A percentile compares a stretch with the other conserved stretches of the same genome.
These are phyloP conservation scores for Ramularia collo-cygni DNA, from an alignment of 2,329 filamentous ascomycete species.

Conservation along the genomic window DNA sequence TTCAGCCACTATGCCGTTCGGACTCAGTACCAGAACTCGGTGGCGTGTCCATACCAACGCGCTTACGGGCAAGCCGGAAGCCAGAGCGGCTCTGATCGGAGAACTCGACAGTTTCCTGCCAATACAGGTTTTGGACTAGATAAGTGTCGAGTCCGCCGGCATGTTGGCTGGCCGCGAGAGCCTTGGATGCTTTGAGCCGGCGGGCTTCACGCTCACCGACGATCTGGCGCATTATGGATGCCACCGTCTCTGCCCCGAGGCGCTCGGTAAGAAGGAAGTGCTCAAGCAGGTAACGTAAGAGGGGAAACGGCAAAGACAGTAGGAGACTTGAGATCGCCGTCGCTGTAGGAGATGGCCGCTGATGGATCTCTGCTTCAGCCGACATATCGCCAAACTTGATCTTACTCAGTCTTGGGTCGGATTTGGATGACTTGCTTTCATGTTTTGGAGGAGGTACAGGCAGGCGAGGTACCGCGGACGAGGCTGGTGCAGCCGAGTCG, in stretches of 20 bases:
- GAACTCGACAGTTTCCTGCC: conserved; percentile 32
- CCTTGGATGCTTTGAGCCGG: conserved; percentile 24
- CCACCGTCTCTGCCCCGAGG: conserved; percentile 35
- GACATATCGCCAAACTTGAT: conserved; percentile 68
- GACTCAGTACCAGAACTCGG: conserved; percentile 20
- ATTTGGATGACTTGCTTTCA: conserved; percentile 27
- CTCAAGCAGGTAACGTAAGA: conserved; percentile 60
- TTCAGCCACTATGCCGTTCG: conserved; percentile 13
- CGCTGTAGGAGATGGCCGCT: conserved; percentile 33
- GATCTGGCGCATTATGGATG: conserved; percentile 36
- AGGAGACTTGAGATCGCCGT: conserved; percentile 58
- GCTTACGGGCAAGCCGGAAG: conserved; percentile 27
- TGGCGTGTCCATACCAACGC: conserved; percentile 27
- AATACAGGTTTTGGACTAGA: conserved; percentile 23
- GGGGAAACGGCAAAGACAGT: conserved; percentile 61
- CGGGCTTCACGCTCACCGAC: conserved; percentile 38
- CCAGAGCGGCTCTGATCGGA: conserved; percentile 33
- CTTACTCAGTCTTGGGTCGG: conserved; percentile 51
- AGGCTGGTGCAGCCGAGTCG: conserved; percentile 44
- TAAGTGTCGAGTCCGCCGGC: conserved; percentile 8
- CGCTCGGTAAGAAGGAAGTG: conserved; percentile 48
- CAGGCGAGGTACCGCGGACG: conserved; percentile 43
- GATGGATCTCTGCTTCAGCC: conserved; percentile 33
- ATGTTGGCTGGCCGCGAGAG: conserved; percentile 9
- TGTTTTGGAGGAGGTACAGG: conserved; percentile 25